A percentile compares a stretch with the other conserved stretches of the same genome.
Conservation (phyloP, 2,329 filamentous ascomycete genomes). For the Leptographium wingfieldii region DNA sequence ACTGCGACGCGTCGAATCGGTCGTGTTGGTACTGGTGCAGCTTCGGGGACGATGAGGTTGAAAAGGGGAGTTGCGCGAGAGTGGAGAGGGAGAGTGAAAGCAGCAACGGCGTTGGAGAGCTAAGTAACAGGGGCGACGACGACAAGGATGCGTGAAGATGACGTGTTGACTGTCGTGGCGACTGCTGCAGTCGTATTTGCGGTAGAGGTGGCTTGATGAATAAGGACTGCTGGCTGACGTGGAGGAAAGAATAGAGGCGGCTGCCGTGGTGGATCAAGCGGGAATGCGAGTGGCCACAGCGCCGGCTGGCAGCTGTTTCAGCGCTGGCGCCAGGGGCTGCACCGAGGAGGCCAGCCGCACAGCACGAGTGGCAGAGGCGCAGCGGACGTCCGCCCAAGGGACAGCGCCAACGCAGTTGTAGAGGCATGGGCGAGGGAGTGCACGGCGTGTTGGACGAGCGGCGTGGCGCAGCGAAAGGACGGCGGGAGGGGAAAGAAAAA, state of each 20-base stretch:
- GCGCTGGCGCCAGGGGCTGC: background rate
- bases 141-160: background rate
- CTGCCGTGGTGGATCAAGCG: background rate
- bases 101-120: constrained; percentile 1
- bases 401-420: constrained; percentile 6
- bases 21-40: constrained; percentile 3
- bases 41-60: constrained; percentile 4
- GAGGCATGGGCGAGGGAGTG: background rate
- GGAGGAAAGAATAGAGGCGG: constrained; percentile 6
- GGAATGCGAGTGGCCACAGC: background rate
- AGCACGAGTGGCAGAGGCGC: constrained; percentile 2
- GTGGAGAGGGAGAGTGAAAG: constrained; percentile 1
- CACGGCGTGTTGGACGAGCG: background rate
- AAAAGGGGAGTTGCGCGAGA: constrained; percentile 5
- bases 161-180: background rate
- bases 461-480: background rate
- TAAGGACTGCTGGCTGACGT: constrained; percentile 13
- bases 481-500: background rate
- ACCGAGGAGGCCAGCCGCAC: background rate
- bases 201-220: constrained; percentile 22
- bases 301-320: background rate
- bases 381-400: constrained; percentile 3
- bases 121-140: constrained; percentile 5
- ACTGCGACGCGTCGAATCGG: background rate
- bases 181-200: constrained; percentile 7